Conservation (phyloP, 2,329 filamentous ascomycete species). For the Calonectria naviculata region DNA sequence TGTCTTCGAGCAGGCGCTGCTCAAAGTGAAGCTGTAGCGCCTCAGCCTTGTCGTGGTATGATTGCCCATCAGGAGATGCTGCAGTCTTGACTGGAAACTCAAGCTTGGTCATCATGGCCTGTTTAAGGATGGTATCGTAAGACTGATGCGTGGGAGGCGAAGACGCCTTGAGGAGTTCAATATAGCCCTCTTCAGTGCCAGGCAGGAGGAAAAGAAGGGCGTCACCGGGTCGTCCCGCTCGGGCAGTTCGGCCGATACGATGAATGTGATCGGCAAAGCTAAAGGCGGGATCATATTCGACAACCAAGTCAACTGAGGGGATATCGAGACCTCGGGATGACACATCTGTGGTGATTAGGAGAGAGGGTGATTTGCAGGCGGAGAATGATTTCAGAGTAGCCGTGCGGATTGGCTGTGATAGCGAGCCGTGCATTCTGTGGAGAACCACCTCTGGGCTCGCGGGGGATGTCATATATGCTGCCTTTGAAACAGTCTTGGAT, state of each 20-base stretch:
- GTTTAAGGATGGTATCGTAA: conserved; percentile 69
- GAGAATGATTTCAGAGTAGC: conserved; percentile 86
- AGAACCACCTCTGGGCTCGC: conserved; percentile 80
- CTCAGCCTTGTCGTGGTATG: conserved; percentile 64
- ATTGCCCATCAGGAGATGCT: conserved; percentile 53
- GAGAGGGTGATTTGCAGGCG: conserved; percentile 76
- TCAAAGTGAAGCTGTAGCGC: conserved; percentile 69
- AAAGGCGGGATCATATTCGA: conserved; percentile 97
- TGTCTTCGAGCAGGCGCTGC: conserved; percentile 68
- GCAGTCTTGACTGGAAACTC: conserved; percentile 79
- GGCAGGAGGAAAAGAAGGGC: conserved; percentile 92
- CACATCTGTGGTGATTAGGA: conserved; percentile 95
- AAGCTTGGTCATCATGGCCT: conserved; percentile 71
- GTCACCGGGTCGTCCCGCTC: conserved; percentile 88
- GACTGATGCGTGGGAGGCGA: conserved; percentile 60
- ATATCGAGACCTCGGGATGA: conserved; percentile 95
- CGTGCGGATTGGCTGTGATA: conserved; percentile 88
- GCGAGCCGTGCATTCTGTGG: conserved; percentile 90
- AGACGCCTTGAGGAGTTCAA: conserved; percentile 72
- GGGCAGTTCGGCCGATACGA: conserved; percentile 92
- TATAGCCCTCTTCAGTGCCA: conserved; percentile 91
- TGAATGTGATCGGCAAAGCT: conserved; percentile 94
- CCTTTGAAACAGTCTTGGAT: conserved; percentile 73
- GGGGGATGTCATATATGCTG: conserved; percentile 78
- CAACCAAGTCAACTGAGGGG: conserved; percentile 91